phyloP scores from a whole-genome alignment of 495 filamentous ascomycete species.

The Patellaria atrata region DNA sequence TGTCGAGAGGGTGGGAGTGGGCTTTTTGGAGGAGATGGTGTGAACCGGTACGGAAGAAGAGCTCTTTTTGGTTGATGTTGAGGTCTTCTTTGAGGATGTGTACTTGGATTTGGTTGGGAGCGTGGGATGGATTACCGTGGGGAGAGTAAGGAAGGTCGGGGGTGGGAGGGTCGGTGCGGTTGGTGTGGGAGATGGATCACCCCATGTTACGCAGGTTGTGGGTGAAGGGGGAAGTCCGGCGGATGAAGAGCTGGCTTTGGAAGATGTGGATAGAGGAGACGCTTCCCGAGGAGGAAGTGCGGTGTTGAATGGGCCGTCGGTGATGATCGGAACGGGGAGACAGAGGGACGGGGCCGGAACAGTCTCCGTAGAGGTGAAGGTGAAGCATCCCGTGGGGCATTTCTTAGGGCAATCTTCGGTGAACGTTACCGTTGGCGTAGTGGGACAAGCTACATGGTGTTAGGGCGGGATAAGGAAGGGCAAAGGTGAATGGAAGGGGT shows the following conservation, averaged over 20 bases:
- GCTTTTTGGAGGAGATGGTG: no score
- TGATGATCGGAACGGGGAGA: background rate
- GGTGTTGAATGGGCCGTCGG: background rate
- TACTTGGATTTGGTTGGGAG: background rate
- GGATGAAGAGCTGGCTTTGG: no score
- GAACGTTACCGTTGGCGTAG: conserved; percentile 5
- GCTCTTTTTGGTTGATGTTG: conserved; percentile 2
- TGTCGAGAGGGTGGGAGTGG: no score
- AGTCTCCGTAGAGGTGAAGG: conserved; percentile 1
- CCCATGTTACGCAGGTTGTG: no score
- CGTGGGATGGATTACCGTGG: background rate
- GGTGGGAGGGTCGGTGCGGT: background rate
- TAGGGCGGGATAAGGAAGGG: conserved; percentile 6
- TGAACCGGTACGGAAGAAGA: no score
- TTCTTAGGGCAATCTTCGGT: conserved; percentile 4
- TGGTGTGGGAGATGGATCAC: conserved; percentile 1
- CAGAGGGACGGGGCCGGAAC: background rate
- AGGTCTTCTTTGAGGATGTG: conserved; percentile 4
- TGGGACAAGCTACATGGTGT: conserved; percentile 5
- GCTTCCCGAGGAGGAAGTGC: background rate
- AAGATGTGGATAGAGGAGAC: no score
- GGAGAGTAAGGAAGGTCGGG: conserved; percentile 1
- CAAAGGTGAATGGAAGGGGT: background rate
- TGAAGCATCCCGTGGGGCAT: conserved; percentile 4
- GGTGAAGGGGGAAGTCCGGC: no score